Percentiles rank a stretch among this genome's conserved stretches.
Evolutionary conservation across 2,329 filamentous ascomycete species (phyloP).

Genomic region (Penicillium hesseltinei): DNA sequence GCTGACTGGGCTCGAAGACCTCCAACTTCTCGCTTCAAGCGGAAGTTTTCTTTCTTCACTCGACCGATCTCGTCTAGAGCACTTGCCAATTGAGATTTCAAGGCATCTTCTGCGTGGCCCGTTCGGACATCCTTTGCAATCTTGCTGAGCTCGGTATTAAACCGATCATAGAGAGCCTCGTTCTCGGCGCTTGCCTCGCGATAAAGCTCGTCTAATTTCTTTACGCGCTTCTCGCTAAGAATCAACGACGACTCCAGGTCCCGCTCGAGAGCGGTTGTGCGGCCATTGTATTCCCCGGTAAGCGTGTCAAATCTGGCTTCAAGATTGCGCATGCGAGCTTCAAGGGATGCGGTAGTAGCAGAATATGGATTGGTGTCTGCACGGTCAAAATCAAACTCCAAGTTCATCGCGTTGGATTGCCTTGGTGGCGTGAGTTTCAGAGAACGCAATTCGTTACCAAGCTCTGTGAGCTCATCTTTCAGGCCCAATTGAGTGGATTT

Average conservation of each 20-base stretch:
- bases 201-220: constrained; percentile 83
- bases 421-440: constrained; percentile 36
- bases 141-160: constrained; percentile 85
- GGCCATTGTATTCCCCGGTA: constrained; percentile 58
- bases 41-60: constrained; percentile 80
- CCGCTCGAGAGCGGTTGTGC: constrained; percentile 62
- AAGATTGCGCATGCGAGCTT: constrained; percentile 61
- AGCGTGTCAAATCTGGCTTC: constrained; percentile 64
- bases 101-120: constrained; percentile 75
- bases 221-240: constrained; percentile 73
- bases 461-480: constrained; percentile 73
- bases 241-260: constrained; percentile 71
- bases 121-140: constrained; percentile 74
- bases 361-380: constrained; percentile 13
- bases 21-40: constrained; percentile 77
- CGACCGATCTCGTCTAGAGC: constrained; percentile 73
- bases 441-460: constrained; percentile 72
- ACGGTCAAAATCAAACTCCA: constrained; percentile 32
- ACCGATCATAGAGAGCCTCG: constrained; percentile 84
- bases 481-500: constrained; percentile 68
- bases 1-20: constrained; percentile 58
- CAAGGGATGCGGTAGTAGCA: constrained; percentile 24
- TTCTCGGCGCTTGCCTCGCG: constrained; percentile 87
- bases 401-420: constrained; percentile 29
- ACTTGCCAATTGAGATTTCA: constrained; percentile 69